Percentiles rank a stretch among this genome's conserved stretches.
phyloP scores from a whole-genome alignment of 805 yeast species.

The Metschnikowia reukaufii region DNA sequence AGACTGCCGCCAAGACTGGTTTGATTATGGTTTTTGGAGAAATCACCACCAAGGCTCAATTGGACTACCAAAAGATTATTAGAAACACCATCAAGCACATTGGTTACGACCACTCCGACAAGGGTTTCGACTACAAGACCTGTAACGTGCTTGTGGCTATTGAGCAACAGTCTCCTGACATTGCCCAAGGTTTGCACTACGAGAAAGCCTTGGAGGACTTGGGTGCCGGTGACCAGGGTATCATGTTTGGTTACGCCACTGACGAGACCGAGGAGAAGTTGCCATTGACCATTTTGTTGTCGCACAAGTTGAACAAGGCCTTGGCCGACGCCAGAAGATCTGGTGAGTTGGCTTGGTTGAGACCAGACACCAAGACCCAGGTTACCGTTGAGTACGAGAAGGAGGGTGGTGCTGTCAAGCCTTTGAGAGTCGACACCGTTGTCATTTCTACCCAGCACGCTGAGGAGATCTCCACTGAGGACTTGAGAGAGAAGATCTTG shows the following conservation, averaged over 20 bases:
- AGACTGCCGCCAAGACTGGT: conserved; percentile 98
- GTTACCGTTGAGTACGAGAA: conserved; percentile 95
- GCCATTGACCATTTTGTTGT: conserved; percentile 90
- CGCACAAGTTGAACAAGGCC: conserved; percentile 95
- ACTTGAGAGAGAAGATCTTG: conserved; percentile 74
- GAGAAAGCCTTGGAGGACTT: conserved; percentile 93
- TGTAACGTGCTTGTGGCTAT: conserved; percentile 98
- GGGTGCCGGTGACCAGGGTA: conserved; percentile 99
- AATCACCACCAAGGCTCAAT: conserved; percentile 92
- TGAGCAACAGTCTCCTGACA: conserved; percentile 99
- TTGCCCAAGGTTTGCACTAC: conserved; percentile 98
- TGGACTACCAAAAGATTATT: conserved; percentile 96
- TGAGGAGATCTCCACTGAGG: conserved; percentile 91
- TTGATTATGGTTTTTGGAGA: conserved; percentile 99
- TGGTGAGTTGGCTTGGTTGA: conserved; percentile 92
- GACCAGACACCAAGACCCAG: conserved; percentile 99
- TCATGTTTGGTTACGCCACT: conserved; percentile 99
- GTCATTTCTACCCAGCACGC: conserved; percentile 98
- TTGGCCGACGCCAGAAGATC: conserved; percentile 97
- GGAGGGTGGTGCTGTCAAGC: conserved; percentile 93
- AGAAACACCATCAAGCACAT: conserved; percentile 98
- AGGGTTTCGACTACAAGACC: conserved; percentile 99
- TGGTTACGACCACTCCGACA: conserved; percentile 93
- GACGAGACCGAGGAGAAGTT: conserved; percentile 98
- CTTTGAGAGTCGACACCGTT: conserved; percentile 94